A percentile compares a stretch with the other conserved stretches of the same genome.
phyloP scores from a whole-genome alignment of 768 basidiomycete species.

The Cyclocybe aegerita region DNA sequence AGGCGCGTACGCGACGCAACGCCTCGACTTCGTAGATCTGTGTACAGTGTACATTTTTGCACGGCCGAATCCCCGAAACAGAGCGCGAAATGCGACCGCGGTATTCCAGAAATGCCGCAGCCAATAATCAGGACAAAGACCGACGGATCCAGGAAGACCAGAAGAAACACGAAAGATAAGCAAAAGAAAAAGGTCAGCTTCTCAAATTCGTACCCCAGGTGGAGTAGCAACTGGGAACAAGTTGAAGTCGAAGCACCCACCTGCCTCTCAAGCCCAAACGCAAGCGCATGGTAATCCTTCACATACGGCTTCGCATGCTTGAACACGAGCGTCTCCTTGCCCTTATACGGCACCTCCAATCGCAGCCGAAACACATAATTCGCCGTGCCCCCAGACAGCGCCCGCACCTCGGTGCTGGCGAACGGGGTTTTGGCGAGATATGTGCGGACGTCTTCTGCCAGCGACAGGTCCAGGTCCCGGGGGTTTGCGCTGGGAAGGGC shows the following conservation, averaged over 20 bases:
- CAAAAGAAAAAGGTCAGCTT: no score
- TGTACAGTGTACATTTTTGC: neutral
- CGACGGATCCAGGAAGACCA: no score
- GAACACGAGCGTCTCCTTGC: constrained; percentile 47
- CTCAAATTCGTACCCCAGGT: neutral
- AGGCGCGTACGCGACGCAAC: constrained; percentile 39
- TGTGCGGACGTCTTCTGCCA: constrained; percentile 28
- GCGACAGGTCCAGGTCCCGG: constrained; percentile 28
- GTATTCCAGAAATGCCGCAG: no score
- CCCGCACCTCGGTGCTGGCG: constrained; percentile 34
- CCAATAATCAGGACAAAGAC: no score
- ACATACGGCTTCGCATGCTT: constrained; percentile 56
- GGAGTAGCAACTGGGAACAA: neutral
- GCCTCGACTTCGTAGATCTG: constrained; percentile 48
- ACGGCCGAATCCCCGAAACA: no score
- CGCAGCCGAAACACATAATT: constrained; percentile 63
- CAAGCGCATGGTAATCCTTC: constrained; percentile 21
- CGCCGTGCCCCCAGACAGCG: constrained; percentile 49
- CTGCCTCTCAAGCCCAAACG: constrained; percentile 47
- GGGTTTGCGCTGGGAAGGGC: neutral
- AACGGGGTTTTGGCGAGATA: constrained; percentile 54
- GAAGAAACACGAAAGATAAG: no score
- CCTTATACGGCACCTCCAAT: constrained; percentile 38
- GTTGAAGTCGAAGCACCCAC: constrained; percentile 27
- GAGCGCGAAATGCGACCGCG: no score